Base-by-base conservation (phyloP, 805 yeast genomes). In the Ogataea corticis region DNA sequence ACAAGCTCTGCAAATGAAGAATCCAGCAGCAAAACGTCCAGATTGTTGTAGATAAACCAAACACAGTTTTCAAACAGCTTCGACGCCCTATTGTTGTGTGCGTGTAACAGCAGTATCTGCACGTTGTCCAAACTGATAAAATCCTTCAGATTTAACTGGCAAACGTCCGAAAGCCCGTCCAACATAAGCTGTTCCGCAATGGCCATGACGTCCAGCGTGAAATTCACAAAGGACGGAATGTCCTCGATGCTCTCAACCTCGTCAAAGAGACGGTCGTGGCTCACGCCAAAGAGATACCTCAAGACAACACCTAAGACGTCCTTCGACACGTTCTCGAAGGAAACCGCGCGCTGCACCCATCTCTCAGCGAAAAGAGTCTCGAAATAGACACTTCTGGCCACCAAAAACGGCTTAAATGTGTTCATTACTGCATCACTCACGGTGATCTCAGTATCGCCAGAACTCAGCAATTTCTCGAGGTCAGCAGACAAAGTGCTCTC, bases 31-130 rank as follows among this genome's bases (percentile, higher is more conserved):
- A 87, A 56, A 3, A 79, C 58, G 25, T 82, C 89, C 44, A 86
- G 65, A 59, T 88, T 87, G 51, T 77, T 73, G 52, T 77, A 80
- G 11, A 87, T 70, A 53, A 77, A 85, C 83, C 88, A 82, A 19
- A 83, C 67, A 58, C 96, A 79, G 43, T 79, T 76, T 40, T 73
- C 71, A 48, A 80, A 71, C 30, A 90, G 62, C 51, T 82, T 77
- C 11, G 65, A 60, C 6, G 89, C 85, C 16, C 73, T 63, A 38
- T 74, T 66, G 15, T 66, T 55, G 37, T 73, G 73, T 0, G 95
- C 75, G 55, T 82, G 82, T 11, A 73, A 65, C 12, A 87, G 57
- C 12, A 89, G 57, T 0, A 73, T 46, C 11, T 79, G 65, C 1
- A 84, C 87, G 55, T 85, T 86, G 15, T 84, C 86, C 10, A 80